phyloP scores from a whole-genome alignment of 2,329 filamentous ascomycete species.

The Penicillium sp. region DNA sequence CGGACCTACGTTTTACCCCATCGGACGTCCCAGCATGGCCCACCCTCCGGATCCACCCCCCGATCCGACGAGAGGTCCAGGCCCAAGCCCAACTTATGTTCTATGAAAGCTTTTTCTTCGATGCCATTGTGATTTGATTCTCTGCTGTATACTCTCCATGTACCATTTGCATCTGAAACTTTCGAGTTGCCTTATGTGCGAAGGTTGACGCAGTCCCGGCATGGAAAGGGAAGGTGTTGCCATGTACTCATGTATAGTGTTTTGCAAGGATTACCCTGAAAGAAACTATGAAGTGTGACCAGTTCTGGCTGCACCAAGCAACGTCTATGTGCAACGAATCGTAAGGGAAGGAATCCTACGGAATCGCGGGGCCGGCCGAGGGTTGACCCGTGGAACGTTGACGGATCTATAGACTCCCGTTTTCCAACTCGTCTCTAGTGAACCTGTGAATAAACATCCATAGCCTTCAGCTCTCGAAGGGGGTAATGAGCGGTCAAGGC shows the following conservation, averaged over 20 bases:
- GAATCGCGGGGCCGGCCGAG: constrained; percentile 13
- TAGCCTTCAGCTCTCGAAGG: background rate
- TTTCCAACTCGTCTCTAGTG: background rate
- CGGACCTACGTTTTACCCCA: background rate
- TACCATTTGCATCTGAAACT: constrained; percentile 11
- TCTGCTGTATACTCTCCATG: constrained; percentile 16
- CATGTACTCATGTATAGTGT: constrained; percentile 13
- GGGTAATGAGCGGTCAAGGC: background rate
- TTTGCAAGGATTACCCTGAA: constrained; percentile 15
- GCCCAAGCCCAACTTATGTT: background rate
- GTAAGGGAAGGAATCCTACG: background rate
- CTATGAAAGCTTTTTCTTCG: background rate
- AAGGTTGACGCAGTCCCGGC: background rate
- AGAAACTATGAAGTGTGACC: constrained; percentile 13
- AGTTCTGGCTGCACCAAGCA: constrained; percentile 3
- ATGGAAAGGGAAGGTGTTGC: background rate
- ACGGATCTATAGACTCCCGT: background rate
- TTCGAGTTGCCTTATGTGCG: constrained; percentile 6
- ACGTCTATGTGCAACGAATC: background rate
- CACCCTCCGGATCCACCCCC: background rate
- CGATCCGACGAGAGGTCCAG: constrained; percentile 3
- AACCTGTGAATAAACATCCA: background rate
- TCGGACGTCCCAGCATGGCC: background rate
- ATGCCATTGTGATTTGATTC: background rate
- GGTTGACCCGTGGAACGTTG: constrained; percentile 13